These are phyloP conservation scores for Halocafeteria seosinensis DNA, from an alignment of 108 stramenopile species.

Conservation along the genomic window DNA sequence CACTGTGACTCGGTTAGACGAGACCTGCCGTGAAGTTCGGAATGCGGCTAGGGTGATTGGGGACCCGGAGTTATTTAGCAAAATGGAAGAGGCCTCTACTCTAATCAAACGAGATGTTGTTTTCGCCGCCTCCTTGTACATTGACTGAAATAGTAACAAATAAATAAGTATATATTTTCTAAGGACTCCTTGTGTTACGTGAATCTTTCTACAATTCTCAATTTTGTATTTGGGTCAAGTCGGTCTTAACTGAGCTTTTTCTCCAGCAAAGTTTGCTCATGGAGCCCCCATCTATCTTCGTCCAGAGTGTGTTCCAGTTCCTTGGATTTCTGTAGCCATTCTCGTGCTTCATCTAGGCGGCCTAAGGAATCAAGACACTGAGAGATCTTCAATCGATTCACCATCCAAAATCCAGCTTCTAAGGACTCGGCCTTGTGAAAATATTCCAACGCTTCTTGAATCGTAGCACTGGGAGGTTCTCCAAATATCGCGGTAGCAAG, in stretches of 20 bases:
- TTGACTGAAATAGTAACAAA: slow-evolving; percentile 51
- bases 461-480: neutral
- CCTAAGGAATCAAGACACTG: neutral
- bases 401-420: neutral
- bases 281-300: neutral
- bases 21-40: slow-evolving; percentile 82
- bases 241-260: too few relatives aligned
- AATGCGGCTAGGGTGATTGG: slow-evolving; percentile 84
- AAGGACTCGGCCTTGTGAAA: neutral
- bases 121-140: slow-evolving; percentile 84
- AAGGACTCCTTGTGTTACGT: too few relatives aligned
- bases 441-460: neutral
- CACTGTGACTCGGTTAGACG: slow-evolving; percentile 76
- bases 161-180: too few relatives aligned
- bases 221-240: too few relatives aligned
- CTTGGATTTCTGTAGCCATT: neutral
- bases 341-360: neutral
- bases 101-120: slow-evolving; percentile 88
- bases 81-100: slow-evolving; percentile 77
- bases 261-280: neutral
- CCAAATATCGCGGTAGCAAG: neutral
- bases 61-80: slow-evolving; percentile 73
- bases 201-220: too few relatives aligned
- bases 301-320: neutral
- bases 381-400: neutral